These are phyloP conservation scores for Ophiosphaerella korrae DNA, from an alignment of 2,329 filamentous ascomycete species.

Conservation along the genomic window DNA sequence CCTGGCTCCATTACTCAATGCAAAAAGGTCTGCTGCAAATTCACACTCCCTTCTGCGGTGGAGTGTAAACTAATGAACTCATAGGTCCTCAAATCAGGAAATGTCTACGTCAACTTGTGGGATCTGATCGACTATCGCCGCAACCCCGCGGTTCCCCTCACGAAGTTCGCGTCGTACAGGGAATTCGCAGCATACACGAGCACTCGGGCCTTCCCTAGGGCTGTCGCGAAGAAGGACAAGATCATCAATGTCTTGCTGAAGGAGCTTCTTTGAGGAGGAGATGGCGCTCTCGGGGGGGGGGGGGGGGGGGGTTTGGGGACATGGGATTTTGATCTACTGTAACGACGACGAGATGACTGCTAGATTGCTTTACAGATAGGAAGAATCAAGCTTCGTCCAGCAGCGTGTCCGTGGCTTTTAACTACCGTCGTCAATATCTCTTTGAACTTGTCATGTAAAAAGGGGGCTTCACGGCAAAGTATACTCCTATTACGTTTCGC, in stretches of 20 bases:
- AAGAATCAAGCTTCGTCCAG: too few species aligned
- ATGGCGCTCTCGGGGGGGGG: too few species aligned
- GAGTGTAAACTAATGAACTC: slow-evolving; percentile 1
- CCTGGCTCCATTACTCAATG: slow-evolving; percentile 28
- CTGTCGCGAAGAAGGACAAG: slow-evolving; percentile 28
- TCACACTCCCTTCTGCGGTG: too few species aligned
- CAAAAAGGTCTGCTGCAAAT: slow-evolving; percentile 21
- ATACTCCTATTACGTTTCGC: too few species aligned
- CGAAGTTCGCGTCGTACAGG: slow-evolving; percentile 18
- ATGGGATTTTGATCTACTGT: too few species aligned
- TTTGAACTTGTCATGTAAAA: too few species aligned
- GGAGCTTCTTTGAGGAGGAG: neutral
- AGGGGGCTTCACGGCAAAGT: too few species aligned
- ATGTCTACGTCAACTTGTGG: slow-evolving; percentile 31
- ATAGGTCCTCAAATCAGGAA: slow-evolving; percentile 18
- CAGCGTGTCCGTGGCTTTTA: too few species aligned
- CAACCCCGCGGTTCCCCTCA: slow-evolving; percentile 15
- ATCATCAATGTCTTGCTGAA: slow-evolving; percentile 6
- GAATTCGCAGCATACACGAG: slow-evolving; percentile 20
- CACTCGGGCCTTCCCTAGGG: slow-evolving; percentile 20
- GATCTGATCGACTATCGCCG: slow-evolving; percentile 31
- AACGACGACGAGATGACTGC: too few species aligned
- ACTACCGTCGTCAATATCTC: too few species aligned
- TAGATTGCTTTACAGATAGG: too few species aligned
- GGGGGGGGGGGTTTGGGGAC: too few species aligned